Evolutionary conservation across 768 basidiomycete genomes (phyloP).

Genomic region (Mrakia hoshinonis): DNA sequence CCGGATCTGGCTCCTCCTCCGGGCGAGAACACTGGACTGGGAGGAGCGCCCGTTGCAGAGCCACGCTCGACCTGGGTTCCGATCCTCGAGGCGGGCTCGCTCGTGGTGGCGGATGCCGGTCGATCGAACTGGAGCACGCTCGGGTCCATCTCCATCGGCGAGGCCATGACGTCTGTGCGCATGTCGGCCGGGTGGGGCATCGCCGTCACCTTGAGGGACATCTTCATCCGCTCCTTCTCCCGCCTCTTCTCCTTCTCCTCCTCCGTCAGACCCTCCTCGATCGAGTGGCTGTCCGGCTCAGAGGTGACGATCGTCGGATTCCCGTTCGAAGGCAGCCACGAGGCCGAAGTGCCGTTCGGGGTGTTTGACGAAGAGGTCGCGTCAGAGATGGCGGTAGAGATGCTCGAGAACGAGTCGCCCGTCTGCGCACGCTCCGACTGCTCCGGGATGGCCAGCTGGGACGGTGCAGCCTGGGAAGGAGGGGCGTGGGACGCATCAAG

Average conservation of each 20-base stretch:
- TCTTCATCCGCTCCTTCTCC: conserved; percentile 22
- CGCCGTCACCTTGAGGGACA: conserved; percentile 29
- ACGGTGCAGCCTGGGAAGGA: not conserved
- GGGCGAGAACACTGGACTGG: not conserved
- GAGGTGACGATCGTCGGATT: conserved; percentile 16
- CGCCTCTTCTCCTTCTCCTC: conserved; percentile 14
- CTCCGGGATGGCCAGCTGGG: not conserved
- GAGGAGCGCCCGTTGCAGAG: not conserved
- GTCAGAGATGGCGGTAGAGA: conserved; percentile 19
- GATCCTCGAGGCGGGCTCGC: conserved; percentile 42
- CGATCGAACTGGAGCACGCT: conserved; percentile 68
- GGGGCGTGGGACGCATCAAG: conserved; percentile 4
- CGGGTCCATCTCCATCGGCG: conserved; percentile 50
- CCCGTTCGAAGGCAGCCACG: not conserved
- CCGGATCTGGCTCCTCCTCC: not conserved
- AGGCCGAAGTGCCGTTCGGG: conserved; percentile 13
- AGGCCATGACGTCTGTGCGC: not conserved
- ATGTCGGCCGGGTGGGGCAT: conserved; percentile 21
- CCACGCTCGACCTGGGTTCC: conserved; percentile 26
- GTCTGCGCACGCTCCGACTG: not conserved
- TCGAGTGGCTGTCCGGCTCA: not conserved
- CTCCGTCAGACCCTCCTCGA: conserved; percentile 5
- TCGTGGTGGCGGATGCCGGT: conserved; percentile 65
- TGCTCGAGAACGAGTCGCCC: conserved; percentile 9
- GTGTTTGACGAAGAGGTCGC: conserved; percentile 17